Evolutionary conservation across 768 basidiomycete species (phyloP).

Genomic region (Rhodotorula sphaerocarpa): DNA sequence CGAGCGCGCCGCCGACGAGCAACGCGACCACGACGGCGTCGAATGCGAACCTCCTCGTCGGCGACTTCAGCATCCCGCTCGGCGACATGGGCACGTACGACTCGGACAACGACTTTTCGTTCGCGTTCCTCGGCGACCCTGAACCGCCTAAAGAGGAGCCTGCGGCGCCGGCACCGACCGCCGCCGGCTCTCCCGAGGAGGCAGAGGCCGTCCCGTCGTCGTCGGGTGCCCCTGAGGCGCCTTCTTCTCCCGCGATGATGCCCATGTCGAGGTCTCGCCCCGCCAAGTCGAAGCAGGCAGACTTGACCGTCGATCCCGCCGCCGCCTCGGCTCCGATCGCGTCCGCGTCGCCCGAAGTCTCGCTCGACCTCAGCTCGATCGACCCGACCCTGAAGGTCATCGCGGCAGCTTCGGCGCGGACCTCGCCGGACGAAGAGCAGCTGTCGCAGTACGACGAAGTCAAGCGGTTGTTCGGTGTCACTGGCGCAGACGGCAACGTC

Average conservation of each 20-base stretch:
- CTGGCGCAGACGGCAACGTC: neutral
- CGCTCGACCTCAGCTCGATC: slow-evolving; percentile 10
- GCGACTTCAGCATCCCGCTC: slow-evolving; percentile 22
- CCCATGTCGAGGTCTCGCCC: neutral
- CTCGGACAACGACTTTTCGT: slow-evolving; percentile 4
- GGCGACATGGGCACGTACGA: slow-evolving; percentile 16
- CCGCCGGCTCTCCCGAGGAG: neutral
- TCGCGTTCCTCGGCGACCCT: slow-evolving; percentile 7
- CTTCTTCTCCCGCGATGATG: neutral
- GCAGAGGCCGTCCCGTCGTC: neutral
- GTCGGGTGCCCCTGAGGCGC: neutral
- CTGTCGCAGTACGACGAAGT: slow-evolving; percentile 5
- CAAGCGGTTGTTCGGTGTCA: slow-evolving; percentile 2
- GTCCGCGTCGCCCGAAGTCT: neutral
- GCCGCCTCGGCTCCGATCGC: neutral
- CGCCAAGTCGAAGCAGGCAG: neutral
- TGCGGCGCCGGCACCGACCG: neutral
- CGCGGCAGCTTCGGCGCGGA: neutral
- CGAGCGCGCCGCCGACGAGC: neutral
- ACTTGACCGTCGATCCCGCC: neutral
- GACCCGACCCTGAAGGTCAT: slow-evolving; percentile 10
- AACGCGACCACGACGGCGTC: too few relatives aligned
- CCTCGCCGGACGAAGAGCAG: neutral
- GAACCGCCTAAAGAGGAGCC: neutral
- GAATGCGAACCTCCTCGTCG: neutral